These are phyloP conservation scores for Nowakowskiella sp. DNA, from an alignment of 192 early-diverging fungal species.

Conservation along the genomic window DNA sequence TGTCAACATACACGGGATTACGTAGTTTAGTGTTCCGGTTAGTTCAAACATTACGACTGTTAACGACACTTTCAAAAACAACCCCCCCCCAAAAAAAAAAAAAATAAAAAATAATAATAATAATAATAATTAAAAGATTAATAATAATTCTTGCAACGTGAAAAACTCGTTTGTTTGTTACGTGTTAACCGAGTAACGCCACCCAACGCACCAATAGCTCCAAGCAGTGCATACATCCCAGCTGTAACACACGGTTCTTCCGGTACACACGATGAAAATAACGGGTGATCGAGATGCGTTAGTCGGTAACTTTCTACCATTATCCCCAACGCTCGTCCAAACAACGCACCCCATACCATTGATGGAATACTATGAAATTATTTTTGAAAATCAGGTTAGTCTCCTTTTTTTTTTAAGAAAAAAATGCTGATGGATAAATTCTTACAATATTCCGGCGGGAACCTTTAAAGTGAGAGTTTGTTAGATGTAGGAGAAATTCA, in stretches of 20 bases:
- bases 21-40: conserved; percentile 91
- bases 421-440: not conserved
- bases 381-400: no score
- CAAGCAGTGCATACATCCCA: conserved; percentile 91
- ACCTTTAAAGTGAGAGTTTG: conserved; percentile 14
- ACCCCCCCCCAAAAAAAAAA: no score
- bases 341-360: conserved; percentile 61
- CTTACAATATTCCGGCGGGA: conserved; percentile 40
- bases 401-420: no score
- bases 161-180: conserved; percentile 1
- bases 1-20: conserved; percentile 78
- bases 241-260: conserved; percentile 58
- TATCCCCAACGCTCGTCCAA: conserved; percentile 87
- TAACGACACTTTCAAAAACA: conserved; percentile 61
- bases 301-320: conserved; percentile 65
- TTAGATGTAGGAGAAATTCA: not conserved
- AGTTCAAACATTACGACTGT: conserved; percentile 99
- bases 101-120: not conserved
- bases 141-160: no score
- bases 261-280: conserved; percentile 35
- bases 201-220: conserved; percentile 82
- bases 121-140: not conserved
- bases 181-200: conserved; percentile 40
- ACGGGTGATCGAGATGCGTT: conserved; percentile 10
- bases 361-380: conserved; percentile 33